Percentiles rank a stretch among this genome's conserved stretches.
Evolutionary conservation across 1,284 basidiomycete species (phyloP).

Genomic region (Meira nashicola): DNA sequence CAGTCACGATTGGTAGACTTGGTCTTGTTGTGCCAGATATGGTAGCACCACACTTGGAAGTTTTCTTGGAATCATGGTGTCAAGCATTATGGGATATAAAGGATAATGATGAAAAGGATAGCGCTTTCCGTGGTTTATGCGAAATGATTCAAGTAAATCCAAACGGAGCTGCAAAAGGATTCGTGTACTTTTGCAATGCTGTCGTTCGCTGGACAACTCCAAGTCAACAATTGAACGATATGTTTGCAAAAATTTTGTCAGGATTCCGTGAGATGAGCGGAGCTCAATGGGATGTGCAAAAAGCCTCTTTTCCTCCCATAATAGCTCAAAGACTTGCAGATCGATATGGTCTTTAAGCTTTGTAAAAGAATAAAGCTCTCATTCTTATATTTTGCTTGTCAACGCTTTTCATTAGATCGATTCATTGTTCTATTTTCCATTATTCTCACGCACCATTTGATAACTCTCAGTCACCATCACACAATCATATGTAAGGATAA

Average conservation of each 20-base stretch:
- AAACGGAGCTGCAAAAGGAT: conserved; percentile 30
- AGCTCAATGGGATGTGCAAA: conserved; percentile 49
- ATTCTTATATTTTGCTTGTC: too few species aligned
- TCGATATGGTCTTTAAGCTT: conserved; percentile 29
- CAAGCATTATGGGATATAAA: conserved; percentile 95
- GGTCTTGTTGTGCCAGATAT: conserved; percentile 83
- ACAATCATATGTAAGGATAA: too few species aligned
- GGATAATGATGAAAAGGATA: conserved; percentile 99
- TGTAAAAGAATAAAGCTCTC: too few species aligned
- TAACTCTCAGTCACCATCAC: background rate
- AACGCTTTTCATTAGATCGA: background rate
- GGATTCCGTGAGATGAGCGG: conserved; percentile 81
- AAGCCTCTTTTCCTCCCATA: conserved; percentile 42
- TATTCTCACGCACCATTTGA: background rate
- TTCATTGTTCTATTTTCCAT: background rate
- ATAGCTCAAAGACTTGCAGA: conserved; percentile 42
- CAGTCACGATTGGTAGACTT: conserved; percentile 95
- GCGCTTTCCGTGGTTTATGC: conserved; percentile 96
- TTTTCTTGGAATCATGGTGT: conserved; percentile 95
- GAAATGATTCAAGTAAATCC: conserved; percentile 70
- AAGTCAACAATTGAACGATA: conserved; percentile 39
- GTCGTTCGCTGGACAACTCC: conserved; percentile 50
- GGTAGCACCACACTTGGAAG: conserved; percentile 81
- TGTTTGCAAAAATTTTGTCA: conserved; percentile 59
- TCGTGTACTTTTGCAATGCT: conserved; percentile 52